Base-by-base conservation (phyloP, 164 flowering plant genomes). In the Cinnamomum micranthum region DNA sequence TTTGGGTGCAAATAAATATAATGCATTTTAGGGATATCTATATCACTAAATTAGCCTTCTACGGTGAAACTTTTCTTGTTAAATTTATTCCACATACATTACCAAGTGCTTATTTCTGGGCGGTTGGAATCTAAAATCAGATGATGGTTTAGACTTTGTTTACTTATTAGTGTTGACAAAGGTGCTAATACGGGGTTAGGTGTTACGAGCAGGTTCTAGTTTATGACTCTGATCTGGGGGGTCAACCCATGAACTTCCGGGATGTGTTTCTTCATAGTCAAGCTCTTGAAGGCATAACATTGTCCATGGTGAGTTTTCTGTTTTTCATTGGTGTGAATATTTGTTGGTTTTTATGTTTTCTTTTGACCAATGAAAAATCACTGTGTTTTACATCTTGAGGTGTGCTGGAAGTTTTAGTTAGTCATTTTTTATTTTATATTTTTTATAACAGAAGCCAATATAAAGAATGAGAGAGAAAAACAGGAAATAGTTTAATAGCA, bases 211-310 rank as follows among this genome's bases (percentile, higher is more conserved):
- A 92, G 98, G 89, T 84, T 77, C 80, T 87, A 75, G 91, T 88
- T 77, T 82, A 84, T 79, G 97, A 95, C 68, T 77, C 87, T 80
- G 92, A 87, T 50, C 35, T 80, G 35, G 91, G 82, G 13, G 85
- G 86, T 55, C 89, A 86, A 74, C 94, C 90, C 10, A 78, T 86
- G 92, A 88, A 85, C 81, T 95, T 93, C 52, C 85, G 82, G 14
- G 93, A 93, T 69, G 95, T 89, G n/a, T 95, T 95, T 82, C 97
- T 95, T 72, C 80, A 81, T 25, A 93, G 98, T 81, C 93, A 89
- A 82, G 97, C 98, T 77, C 94, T 95, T 64, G 97, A 95, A 86
- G 97, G 99, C 84, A 84, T 95, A 35, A 87, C 90, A 72, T 70
- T 93, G 78, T 90, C 97, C 27, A 88, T 92, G 97, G 99, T 95